Percentiles rank a stretch among this genome's conserved stretches.
phyloP scores from a whole-genome alignment of 2,329 filamentous ascomycete genomes.

The Fonsecaea monophora region DNA sequence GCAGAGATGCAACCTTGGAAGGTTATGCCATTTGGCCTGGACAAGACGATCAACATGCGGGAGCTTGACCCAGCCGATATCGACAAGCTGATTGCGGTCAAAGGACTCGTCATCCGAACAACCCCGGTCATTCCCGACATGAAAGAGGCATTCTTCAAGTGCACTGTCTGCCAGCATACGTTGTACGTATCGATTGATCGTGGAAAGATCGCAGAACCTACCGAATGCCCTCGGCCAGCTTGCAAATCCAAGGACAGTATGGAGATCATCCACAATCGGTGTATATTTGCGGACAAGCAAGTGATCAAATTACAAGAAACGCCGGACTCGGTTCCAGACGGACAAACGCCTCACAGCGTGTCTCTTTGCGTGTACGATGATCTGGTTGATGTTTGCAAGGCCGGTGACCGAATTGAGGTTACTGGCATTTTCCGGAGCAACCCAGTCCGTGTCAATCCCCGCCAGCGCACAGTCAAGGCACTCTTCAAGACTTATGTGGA shows the following conservation, averaged over 20 bases:
- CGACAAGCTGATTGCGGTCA: slow-evolving; percentile 93
- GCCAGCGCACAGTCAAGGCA: slow-evolving; percentile 89
- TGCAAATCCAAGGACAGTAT: slow-evolving; percentile 92
- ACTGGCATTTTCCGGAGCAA: slow-evolving; percentile 97
- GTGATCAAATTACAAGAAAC: slow-evolving; percentile 99
- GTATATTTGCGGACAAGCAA: slow-evolving; percentile 94
- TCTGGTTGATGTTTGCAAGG: slow-evolving; percentile 96
- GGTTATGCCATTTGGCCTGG: slow-evolving; percentile 86
- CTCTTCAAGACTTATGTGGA: slow-evolving; percentile 99
- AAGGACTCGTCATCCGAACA: slow-evolving; percentile 92
- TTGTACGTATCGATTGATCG: slow-evolving; percentile 90
- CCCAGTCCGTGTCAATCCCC: slow-evolving; percentile 90
- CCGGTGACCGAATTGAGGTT: slow-evolving; percentile 92
- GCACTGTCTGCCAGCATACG: slow-evolving; percentile 89
- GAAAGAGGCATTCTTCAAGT: slow-evolving; percentile 98
- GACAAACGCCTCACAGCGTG: slow-evolving; percentile 96
- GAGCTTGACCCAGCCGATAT: slow-evolving; percentile 95
- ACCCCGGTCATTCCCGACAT: slow-evolving; percentile 98
- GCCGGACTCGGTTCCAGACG: slow-evolving; percentile 89
- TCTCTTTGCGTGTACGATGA: slow-evolving; percentile 97
- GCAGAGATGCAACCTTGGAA: slow-evolving; percentile 82
- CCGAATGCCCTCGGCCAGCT: slow-evolving; percentile 79
- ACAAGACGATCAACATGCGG: slow-evolving; percentile 85
- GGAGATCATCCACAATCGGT: slow-evolving; percentile 97
- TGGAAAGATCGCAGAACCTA: slow-evolving; percentile 94